phyloP scores from a whole-genome alignment of 148 eudicot genomes.

The Drosera capensis region DNA sequence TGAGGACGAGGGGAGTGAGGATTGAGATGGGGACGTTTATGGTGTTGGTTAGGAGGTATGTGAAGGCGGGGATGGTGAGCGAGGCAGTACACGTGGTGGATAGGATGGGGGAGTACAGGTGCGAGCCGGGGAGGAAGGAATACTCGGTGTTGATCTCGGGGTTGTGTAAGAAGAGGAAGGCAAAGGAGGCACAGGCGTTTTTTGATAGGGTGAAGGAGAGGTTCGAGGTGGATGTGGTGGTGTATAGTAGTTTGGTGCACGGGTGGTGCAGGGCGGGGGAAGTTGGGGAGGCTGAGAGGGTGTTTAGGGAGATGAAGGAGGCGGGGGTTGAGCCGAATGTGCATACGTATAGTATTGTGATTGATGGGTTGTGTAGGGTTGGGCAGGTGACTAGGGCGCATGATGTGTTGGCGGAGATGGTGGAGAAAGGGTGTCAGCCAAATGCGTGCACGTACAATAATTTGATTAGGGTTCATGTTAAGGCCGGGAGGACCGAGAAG shows the following conservation, averaged over 20 bases:
- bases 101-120: slow-evolving; percentile 78
- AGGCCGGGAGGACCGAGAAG: slow-evolving; percentile 53
- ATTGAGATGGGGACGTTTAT: slow-evolving; percentile 37
- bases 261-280: slow-evolving; percentile 80
- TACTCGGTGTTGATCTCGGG: slow-evolving; percentile 39
- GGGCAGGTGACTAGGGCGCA: slow-evolving; percentile 81
- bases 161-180: slow-evolving; percentile 57
- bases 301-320: slow-evolving; percentile 65
- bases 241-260: slow-evolving; percentile 61
- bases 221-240: slow-evolving; percentile 54
- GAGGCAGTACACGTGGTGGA: slow-evolving; percentile 66
- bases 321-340: slow-evolving; percentile 72
- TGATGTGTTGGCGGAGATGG: slow-evolving; percentile 85
- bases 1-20: slow-evolving; percentile 27
- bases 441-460: slow-evolving; percentile 74
- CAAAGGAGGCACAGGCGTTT: slow-evolving; percentile 62
- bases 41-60: slow-evolving; percentile 46
- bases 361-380: slow-evolving; percentile 71
- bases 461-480: slow-evolving; percentile 81
- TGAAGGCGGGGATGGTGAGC: slow-evolving; percentile 50
- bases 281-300: slow-evolving; percentile 59
- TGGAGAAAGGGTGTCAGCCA: slow-evolving; percentile 55
- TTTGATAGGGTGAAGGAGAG: slow-evolving; percentile 48
- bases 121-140: slow-evolving; percentile 38
- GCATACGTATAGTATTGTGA: slow-evolving; percentile 53